Percentiles rank a stretch among this genome's conserved stretches.
Conservation (phyloP, 2,329 filamentous ascomycete genomes). For the Dothidotthia symphoricarpi region DNA sequence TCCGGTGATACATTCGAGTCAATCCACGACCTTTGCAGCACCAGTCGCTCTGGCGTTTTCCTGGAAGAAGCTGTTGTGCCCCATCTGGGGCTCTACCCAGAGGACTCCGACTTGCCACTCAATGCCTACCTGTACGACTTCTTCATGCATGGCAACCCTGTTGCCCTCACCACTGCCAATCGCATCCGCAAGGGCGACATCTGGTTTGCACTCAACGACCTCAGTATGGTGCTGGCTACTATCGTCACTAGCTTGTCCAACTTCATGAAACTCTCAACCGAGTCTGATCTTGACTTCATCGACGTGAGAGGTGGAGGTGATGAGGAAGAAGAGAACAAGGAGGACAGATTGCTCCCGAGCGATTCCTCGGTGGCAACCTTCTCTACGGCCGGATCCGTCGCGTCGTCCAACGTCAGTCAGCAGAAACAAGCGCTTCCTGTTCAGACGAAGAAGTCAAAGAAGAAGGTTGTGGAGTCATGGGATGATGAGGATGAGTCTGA, state of each 20-base stretch:
- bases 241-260: slow-evolving; percentile 65
- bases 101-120: slow-evolving; percentile 54
- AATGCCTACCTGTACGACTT: slow-evolving; percentile 75
- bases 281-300: slow-evolving; percentile 51
- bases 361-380: slow-evolving; percentile 26
- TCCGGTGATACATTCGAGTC: slow-evolving; percentile 62
- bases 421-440: slow-evolving; percentile 32
- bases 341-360: slow-evolving; percentile 38
- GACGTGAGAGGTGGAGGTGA: slow-evolving; percentile 55
- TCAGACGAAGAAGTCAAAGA: slow-evolving; percentile 40
- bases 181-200: slow-evolving; percentile 64
- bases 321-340: slow-evolving; percentile 48
- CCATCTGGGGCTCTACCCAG: slow-evolving; percentile 60
- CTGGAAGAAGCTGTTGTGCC: slow-evolving; percentile 73
- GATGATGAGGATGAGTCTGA: slow-evolving; percentile 42
- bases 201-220: slow-evolving; percentile 71
- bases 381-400: slow-evolving; percentile 21
- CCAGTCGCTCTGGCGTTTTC: slow-evolving; percentile 66
- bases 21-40: slow-evolving; percentile 66
- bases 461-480: slow-evolving; percentile 44
- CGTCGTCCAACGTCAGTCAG: slow-evolving; percentile 22
- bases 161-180: slow-evolving; percentile 63
- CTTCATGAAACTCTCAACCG: slow-evolving; percentile 53
- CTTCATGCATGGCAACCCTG: slow-evolving; percentile 68
- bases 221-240: slow-evolving; percentile 65